Base-by-base conservation (phyloP, 2,329 filamentous ascomycete genomes). In the Pseudogymnoascus sp. region DNA sequence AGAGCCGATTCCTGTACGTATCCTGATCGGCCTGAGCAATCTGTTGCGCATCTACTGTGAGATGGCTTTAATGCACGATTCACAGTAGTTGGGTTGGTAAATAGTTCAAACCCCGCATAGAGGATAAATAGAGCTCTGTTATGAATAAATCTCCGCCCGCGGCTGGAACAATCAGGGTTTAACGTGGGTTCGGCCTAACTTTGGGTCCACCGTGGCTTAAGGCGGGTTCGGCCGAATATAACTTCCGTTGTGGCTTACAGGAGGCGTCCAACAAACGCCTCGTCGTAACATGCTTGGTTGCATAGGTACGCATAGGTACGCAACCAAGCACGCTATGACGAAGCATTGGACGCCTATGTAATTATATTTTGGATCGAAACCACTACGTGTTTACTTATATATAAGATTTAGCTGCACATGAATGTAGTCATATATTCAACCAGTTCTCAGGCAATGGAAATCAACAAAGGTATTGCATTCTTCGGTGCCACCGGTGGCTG, bases 401-500 rank as follows among this genome's bases (percentile, higher is more conserved):
- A 36, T 36, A 36, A 36, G 33, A 36, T 36, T 36, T 36, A 11
- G 33, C 33, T 14, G 33, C 33, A 14, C 33, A 36, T 14, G 33
- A 36, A 36, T 36, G 33, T 5, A 36, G 33, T 14, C 33, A 36
- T 36, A 36, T 36, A 36, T 36, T 12, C 33, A 36, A 12, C 33
- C 33, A 36, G 33, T 36, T 36, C 33, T 36, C 12, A 36, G 33
- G 33, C 33, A 36, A 36, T 36, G 33, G 33, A 36, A 36, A 36
- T 36, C 33, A 36, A 14, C 33, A 36, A 36, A 5, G 33, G 33
- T 4, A 70, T 83, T 62, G 75, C 79, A 55, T 82, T 84, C 73
- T 75, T 84, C 62, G 82, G 82, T 63, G 80, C 81, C 42, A 82
- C 78, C 23, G 78, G 76, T 38, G 82, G 82, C 58, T 75, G 75